These are phyloP conservation scores for Alternaria sp. DNA, from an alignment of 2,329 filamentous ascomycete genomes.

Conservation along the genomic window DNA sequence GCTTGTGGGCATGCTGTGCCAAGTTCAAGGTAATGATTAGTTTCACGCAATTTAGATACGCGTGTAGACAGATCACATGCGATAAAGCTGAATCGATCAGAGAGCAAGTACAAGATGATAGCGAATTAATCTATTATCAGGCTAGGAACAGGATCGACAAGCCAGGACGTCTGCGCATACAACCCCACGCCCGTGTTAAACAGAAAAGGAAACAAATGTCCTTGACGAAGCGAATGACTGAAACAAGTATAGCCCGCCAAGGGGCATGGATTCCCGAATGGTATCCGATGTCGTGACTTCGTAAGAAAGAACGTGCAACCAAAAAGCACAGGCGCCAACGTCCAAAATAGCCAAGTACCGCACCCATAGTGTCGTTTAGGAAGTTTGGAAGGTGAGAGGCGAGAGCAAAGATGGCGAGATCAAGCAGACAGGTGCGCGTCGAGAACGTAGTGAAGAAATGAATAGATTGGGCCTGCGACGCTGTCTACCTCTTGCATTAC, in stretches of 20 bases:
- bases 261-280: conserved; percentile 27
- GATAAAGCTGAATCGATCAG: not conserved
- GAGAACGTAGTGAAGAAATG: conserved; percentile 34
- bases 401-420: conserved; percentile 14
- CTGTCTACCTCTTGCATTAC: conserved; percentile 47
- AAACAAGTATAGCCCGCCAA: conserved; percentile 28
- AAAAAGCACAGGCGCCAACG: conserved; percentile 20
- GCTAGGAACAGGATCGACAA: conserved; percentile 10
- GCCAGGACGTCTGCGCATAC: conserved; percentile 3
- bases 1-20: not conserved
- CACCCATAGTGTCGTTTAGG: conserved; percentile 5
- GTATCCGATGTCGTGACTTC: conserved; percentile 46
- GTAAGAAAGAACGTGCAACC: conserved; percentile 31
- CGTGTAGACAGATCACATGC: not conserved
- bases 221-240: conserved; percentile 21
- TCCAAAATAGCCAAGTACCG: not conserved
- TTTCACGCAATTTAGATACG: not conserved
- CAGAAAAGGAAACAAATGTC: not conserved
- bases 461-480: conserved; percentile 46
- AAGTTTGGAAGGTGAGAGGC: conserved; percentile 12
- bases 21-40: not conserved
- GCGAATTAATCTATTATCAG: conserved; percentile 1
- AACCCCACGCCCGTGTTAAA: conserved; percentile 5
- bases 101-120: not conserved
- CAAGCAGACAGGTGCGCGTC: conserved; percentile 36